A percentile compares a stretch with the other conserved stretches of the same genome.
Evolutionary conservation across 805 yeast genomes (phyloP).

Genomic region (Soucietia sequanensis): DNA sequence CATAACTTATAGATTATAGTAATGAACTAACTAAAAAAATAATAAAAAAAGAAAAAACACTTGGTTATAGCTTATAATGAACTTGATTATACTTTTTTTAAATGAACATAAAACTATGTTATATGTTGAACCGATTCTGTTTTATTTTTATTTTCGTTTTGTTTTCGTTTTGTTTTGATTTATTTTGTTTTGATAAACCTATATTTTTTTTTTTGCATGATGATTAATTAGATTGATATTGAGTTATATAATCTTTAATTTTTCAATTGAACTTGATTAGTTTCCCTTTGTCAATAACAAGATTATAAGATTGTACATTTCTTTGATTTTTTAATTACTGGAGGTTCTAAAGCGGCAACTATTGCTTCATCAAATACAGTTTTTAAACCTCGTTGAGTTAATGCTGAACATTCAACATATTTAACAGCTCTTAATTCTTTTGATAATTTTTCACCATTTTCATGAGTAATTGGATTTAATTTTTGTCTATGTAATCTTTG

Average conservation of each 20-base stretch:
- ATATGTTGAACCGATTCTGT: no score
- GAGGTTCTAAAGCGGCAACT: conserved; percentile 97
- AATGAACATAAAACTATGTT: no score
- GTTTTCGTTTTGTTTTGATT: no score
- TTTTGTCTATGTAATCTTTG: conserved; percentile 90
- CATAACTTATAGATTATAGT: no score
- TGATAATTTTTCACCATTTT: conserved; percentile 90
- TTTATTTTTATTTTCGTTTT: no score
- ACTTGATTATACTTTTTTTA: no score
- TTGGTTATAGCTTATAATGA: neutral
- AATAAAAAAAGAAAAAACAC: conserved; percentile 2
- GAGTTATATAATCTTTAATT: no score
- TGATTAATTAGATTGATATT: no score
- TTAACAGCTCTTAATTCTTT: conserved; percentile 93
- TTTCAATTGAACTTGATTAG: neutral
- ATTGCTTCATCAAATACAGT: conserved; percentile 99
- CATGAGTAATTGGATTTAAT: conserved; percentile 78
- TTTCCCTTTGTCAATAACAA: no score
- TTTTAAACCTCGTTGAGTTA: conserved; percentile 94
- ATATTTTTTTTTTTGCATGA: no score
- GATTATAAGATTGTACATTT: conserved; percentile 79
- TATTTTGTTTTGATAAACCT: no score
- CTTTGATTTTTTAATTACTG: conserved; percentile 76
- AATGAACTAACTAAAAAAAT: neutral
- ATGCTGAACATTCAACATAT: conserved; percentile 96